A percentile compares a stretch with the other conserved stretches of the same genome.
phyloP scores from a whole-genome alignment of 805 yeast genomes.

The Yarrowia bubula region DNA sequence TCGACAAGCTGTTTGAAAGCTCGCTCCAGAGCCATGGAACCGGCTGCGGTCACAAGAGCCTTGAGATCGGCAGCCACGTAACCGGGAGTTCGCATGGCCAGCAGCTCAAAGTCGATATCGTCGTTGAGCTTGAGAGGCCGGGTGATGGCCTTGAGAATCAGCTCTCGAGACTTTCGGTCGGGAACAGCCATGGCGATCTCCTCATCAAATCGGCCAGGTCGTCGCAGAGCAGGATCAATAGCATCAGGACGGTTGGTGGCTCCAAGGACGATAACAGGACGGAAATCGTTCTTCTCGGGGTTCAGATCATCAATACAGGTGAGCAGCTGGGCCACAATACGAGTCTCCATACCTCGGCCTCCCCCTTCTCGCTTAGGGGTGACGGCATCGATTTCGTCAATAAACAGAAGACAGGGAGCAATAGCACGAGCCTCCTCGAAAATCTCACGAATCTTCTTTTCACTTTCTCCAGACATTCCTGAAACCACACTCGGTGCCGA shows the following conservation, averaged over 20 bases:
- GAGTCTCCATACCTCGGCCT: slow-evolving; percentile 94
- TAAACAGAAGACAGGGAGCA: slow-evolving; percentile 91
- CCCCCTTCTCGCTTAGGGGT: slow-evolving; percentile 98
- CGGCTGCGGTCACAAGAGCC: slow-evolving; percentile 92
- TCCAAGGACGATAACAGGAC: slow-evolving; percentile 90
- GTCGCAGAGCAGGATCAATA: slow-evolving; percentile 85
- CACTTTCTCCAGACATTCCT: slow-evolving; percentile 99
- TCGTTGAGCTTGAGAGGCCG: slow-evolving; percentile 63
- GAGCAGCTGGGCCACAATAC: slow-evolving; percentile 92
- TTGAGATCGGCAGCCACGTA: slow-evolving; percentile 97
- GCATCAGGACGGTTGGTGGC: slow-evolving; percentile 98
- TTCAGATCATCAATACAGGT: slow-evolving; percentile 94
- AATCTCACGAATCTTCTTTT: slow-evolving; percentile 86
- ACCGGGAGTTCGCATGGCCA: slow-evolving; percentile 95
- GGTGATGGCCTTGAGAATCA: slow-evolving; percentile 75
- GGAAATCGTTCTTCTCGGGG: slow-evolving; percentile 83
- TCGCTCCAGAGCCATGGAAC: slow-evolving; percentile 88
- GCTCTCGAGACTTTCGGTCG: slow-evolving; percentile 72
- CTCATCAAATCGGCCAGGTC: slow-evolving; percentile 95
- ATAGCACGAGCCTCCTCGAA: slow-evolving; percentile 86
- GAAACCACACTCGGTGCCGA: slow-evolving; percentile 96
- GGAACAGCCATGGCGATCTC: slow-evolving; percentile 96
- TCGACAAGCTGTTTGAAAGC: slow-evolving; percentile 59
- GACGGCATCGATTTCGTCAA: slow-evolving; percentile 97
- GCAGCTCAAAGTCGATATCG: slow-evolving; percentile 61